Conservation (phyloP, 352 stramenopile species). For the Globisporangium parvum region DNA sequence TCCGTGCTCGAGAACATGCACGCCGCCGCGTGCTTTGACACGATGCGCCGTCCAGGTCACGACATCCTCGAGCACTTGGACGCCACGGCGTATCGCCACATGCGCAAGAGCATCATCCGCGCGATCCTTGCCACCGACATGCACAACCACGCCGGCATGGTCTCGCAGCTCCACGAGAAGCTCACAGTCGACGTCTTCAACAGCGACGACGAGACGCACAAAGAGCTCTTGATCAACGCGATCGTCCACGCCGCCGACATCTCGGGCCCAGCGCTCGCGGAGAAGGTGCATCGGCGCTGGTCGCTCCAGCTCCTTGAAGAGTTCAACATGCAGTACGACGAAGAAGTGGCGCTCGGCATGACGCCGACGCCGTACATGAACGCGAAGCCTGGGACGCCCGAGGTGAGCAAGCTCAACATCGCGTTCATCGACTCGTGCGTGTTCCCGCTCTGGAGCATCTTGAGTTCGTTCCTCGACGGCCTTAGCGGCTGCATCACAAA, state of each 20-base stretch:
- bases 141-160: conserved; percentile 66
- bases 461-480: conserved; percentile 54
- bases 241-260: conserved; percentile 81
- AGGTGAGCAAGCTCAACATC: conserved; percentile 72
- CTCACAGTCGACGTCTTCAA: conserved; percentile 51
- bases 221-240: conserved; percentile 62
- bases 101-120: conserved; percentile 70
- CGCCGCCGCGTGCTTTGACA: conserved; percentile 72
- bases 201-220: conserved; percentile 43
- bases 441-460: conserved; percentile 75
- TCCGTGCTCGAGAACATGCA: conserved; percentile 89
- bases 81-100: conserved; percentile 29
- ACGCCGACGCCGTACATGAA: conserved; percentile 77
- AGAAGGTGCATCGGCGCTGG: conserved; percentile 60
- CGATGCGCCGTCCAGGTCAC: conserved; percentile 56
- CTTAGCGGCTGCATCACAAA: conserved; percentile 56
- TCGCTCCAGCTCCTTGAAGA: conserved; percentile 57
- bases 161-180: conserved; percentile 60
- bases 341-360: conserved; percentile 64
- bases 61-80: conserved; percentile 56
- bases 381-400: conserved; percentile 41
- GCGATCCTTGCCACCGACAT: conserved; percentile 85
- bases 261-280: conserved; percentile 54
- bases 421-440: conserved; percentile 81
- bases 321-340: conserved; percentile 78